phyloP scores from a whole-genome alignment of 345 rosid species.

The Gossypium rotundifolium region DNA sequence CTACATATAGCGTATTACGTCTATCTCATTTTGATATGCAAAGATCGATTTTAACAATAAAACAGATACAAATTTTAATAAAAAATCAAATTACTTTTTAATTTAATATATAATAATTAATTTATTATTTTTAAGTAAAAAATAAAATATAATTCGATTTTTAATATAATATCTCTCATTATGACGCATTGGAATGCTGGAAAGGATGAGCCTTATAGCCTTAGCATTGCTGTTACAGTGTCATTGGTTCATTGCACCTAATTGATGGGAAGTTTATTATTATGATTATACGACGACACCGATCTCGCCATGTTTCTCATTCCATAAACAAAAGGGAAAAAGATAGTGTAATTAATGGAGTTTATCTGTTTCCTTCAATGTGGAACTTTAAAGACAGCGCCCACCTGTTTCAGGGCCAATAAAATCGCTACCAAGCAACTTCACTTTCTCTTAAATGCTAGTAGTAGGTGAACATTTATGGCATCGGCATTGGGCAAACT shows the following conservation, averaged over 20 bases:
- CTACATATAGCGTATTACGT: accelerated
- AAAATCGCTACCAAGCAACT: not conserved
- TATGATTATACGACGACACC: not conserved
- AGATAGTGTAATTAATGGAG: not conserved
- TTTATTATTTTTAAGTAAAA: too few relatives aligned
- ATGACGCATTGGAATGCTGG: not conserved
- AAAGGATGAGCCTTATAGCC: not conserved
- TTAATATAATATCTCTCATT: too few relatives aligned
- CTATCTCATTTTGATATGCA: too few relatives aligned
- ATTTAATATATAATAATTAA: accelerated
- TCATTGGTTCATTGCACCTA: not conserved
- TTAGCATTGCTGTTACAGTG: not conserved
- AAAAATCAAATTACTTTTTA: too few relatives aligned
- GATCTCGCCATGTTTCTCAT: not conserved
- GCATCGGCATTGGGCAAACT: not conserved
- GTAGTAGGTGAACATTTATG: not conserved
- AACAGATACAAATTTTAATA: too few relatives aligned
- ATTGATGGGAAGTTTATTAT: not conserved
- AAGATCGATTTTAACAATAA: too few relatives aligned
- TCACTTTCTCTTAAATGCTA: not conserved
- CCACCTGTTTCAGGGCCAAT: not conserved
- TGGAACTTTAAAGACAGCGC: not conserved
- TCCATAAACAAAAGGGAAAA: too few relatives aligned
- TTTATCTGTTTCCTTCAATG: not conserved
- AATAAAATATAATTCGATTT: accelerated